Evolutionary conservation across 768 basidiomycete genomes (phyloP), one percentile per base, ranked within the genome.

Genomic region (Pisolithus microcarpus): DNA sequence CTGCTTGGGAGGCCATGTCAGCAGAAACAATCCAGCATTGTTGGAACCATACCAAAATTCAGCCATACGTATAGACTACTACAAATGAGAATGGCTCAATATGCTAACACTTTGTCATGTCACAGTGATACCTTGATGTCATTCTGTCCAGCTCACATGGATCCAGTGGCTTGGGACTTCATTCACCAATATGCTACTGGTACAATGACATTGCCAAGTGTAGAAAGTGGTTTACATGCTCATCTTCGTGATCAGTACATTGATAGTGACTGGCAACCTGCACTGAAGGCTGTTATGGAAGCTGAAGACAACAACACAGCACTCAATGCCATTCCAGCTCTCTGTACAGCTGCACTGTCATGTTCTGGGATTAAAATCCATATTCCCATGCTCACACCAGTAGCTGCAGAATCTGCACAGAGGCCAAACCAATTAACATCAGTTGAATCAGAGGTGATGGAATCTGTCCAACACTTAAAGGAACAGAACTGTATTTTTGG

Each of bases 21-120:
- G 16, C 54, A 0, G 46, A 48, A 16, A 72, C 70, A 16, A 71
- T 74, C 45, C 21, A 50, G 30, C 57, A 71, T 53, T 74, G 72
- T 49, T 72, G 70, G 70, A 47, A 53, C 13, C 65, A 72, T 45
- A 65, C 67, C 10, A 49, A 52, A 19, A 71, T 69, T 28, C 50
- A 51, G 34, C 43, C 26, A 31, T 53, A 45, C 24, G 51, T 34
- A 26, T 18, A 7, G 28, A 30, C 39, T 13, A 16, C 18, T 15
- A 23, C 21, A 31, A 11, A 26, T 19, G 2, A 31, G 31, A n/a
- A 40, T 42, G 5, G 10, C n/a, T 18, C 38, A 40, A 5, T 30
- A 30, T 30, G 38, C n/a, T 18, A 19, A 10, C n/a, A 40, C n/a
- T 10, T 40, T 3, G 19, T 11, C 40, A 43, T 24, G 15, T 43